Conservation (phyloP, 2,329 filamentous ascomycete genomes). For the Pseudocercospora musae region DNA sequence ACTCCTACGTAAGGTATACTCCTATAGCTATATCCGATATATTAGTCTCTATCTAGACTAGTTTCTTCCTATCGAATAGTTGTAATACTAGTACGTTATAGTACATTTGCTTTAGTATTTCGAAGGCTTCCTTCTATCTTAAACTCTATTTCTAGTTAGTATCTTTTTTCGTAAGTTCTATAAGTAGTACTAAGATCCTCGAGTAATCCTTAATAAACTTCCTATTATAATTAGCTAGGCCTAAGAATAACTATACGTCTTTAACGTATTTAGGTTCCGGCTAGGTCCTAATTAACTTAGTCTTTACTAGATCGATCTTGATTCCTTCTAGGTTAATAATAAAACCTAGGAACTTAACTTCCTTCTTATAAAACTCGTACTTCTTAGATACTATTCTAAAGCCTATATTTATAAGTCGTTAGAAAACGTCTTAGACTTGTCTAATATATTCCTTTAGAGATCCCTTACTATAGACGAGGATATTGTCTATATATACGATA, state of each 20-base stretch:
- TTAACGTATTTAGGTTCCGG: conserved; percentile 11
- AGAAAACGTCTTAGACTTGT: not conserved
- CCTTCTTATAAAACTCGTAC: conserved; percentile 18
- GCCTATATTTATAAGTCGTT: too few species aligned
- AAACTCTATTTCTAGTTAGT: too few species aligned
- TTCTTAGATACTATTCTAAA: conserved; percentile 11
- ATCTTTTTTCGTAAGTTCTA: too few species aligned
- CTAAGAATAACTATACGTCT: conserved; percentile 22
- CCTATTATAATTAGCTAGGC: too few species aligned
- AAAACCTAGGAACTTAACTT: conserved; percentile 19
- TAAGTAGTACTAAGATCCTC: too few species aligned
- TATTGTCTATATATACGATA: conserved; percentile 34
- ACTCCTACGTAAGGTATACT: conserved; percentile 10
- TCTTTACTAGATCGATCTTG: conserved; percentile 14
- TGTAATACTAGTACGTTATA: too few species aligned
- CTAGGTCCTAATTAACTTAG: conserved; percentile 13
- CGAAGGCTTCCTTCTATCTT: too few species aligned
- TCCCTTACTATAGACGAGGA: conserved; percentile 25
- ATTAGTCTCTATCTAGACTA: conserved; percentile 7
- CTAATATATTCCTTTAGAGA: not conserved
- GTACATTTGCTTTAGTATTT: too few species aligned
- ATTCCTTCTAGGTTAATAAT: too few species aligned
- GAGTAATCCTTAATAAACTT: too few species aligned
- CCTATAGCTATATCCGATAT: conserved; percentile 12
- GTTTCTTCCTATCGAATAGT: conserved; percentile 8